phyloP scores from a whole-genome alignment of 2,329 filamentous ascomycete species.

The Paecilomyces dactylethromorphus region DNA sequence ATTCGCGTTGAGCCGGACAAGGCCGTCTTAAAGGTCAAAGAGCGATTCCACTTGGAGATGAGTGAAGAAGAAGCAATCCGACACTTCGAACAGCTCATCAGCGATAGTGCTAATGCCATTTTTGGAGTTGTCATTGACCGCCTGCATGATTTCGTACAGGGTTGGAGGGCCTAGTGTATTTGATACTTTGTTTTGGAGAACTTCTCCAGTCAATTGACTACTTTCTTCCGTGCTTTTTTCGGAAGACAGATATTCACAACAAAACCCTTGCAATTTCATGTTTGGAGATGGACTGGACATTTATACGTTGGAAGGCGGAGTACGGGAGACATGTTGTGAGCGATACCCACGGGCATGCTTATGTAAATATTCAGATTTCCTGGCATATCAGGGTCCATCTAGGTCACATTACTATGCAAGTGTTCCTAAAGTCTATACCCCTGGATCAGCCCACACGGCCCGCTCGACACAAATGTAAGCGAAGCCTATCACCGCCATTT shows the following conservation, averaged over 20 bases:
- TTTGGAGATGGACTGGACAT: background rate
- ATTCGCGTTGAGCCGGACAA: conserved; percentile 89
- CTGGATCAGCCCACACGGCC: too few relatives aligned
- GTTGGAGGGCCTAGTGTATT: conserved; percentile 61
- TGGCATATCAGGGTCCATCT: background rate
- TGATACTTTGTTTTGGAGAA: too few relatives aligned
- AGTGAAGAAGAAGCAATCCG: conserved; percentile 87
- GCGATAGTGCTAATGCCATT: conserved; percentile 81
- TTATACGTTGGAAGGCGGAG: background rate
- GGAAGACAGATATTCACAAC: background rate
- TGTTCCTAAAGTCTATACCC: background rate
- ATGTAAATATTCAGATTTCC: background rate
- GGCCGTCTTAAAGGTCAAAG: conserved; percentile 88
- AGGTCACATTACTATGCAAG: too few relatives aligned
- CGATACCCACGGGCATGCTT: background rate
- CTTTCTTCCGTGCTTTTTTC: background rate
- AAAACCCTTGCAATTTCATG: background rate
- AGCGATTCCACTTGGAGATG: conserved; percentile 86
- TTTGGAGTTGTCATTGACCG: conserved; percentile 93
- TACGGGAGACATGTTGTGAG: background rate
- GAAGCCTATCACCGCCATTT: background rate
- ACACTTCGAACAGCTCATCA: conserved; percentile 82
- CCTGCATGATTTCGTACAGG: conserved; percentile 88
- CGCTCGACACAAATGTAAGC: too few relatives aligned
- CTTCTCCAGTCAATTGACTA: too few relatives aligned